A percentile compares a stretch with the other conserved stretches of the same genome.
Conservation (phyloP, 78 protist species). For the Thecamonas trahens region DNA sequence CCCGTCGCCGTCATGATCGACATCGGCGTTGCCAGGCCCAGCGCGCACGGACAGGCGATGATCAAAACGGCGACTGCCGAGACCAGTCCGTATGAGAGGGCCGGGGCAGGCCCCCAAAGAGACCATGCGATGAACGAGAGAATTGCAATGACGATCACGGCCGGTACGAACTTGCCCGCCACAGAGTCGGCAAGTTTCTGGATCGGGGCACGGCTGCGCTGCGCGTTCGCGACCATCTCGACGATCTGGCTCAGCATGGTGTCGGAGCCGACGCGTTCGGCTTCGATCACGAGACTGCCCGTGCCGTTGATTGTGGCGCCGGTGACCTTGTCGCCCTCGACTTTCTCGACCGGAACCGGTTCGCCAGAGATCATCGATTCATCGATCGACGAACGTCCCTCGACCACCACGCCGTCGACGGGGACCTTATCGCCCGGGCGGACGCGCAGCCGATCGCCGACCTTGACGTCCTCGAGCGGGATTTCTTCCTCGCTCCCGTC, state of each 20-base stretch:
- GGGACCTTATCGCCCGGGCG: constrained; percentile 2
- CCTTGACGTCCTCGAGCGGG: background rate
- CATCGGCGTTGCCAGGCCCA: constrained; percentile 83
- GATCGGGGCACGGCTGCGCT: constrained; percentile 35
- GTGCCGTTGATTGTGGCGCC: constrained; percentile 80
- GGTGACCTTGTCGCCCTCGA: constrained; percentile 52
- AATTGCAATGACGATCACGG: constrained; percentile 61
- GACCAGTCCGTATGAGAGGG: constrained; percentile 3
- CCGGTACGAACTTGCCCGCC: constrained; percentile 77
- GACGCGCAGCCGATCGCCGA: background rate
- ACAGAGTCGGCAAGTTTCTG: constrained; percentile 65
- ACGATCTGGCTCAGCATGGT: constrained; percentile 70
- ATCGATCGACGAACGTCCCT: constrained; percentile 43
- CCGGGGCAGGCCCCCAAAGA: background rate
- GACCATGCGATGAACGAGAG: constrained; percentile 66
- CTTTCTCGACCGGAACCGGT: constrained; percentile 61
- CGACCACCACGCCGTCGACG: constrained; percentile 1
- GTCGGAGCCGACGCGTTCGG: constrained; percentile 67
- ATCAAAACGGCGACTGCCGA: constrained; percentile 52
- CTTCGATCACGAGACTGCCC: constrained; percentile 50
- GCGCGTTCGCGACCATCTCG: constrained; percentile 85
- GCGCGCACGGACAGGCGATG: constrained; percentile 84
- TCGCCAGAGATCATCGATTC: constrained; percentile 94
- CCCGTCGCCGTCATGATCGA: constrained; percentile 65
- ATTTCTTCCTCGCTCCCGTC: background rate